Base-by-base conservation (phyloP, 2,329 filamentous ascomycete species). In the Talaromyces sp. region DNA sequence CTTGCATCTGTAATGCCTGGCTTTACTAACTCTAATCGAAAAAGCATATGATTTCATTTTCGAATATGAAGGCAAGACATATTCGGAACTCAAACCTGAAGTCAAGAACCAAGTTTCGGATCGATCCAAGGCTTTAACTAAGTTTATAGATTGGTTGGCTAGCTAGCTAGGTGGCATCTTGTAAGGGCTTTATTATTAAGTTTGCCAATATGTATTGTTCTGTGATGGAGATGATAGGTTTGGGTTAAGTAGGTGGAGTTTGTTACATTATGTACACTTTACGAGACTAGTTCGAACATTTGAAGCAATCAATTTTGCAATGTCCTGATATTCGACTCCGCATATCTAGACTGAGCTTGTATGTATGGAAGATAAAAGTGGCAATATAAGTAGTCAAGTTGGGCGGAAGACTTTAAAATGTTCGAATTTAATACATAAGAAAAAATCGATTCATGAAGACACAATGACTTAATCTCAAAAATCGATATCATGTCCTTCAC, bases 11-110 rank as follows among this genome's bases (percentile, higher is more conserved):
- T 3, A 9, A 50, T 27, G 47, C 5, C 13, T 27, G 47, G 11
- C 2, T 9, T 50, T 50, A 52, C 15, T 33, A 5, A 52, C 27
- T 11, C 33, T 19, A 8, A 6, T 13, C 15, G 25, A 35, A 15
- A 41, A 22, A 63, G 61, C 61, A 17, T 63, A 54, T 45, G 61
- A 63, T 45, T 39, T 50, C 11, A 63, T 63, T 10, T 56, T 63
- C 17, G 61, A 63, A 27, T 43, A 50, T 22, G 47, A 63, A 43
- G 61, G 49, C 13, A 54, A 43, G 61, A 63, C 49, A n/a, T 63
- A 63, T 33, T 49, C 47, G 2, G 61, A 63, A 41, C 27, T 63
- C 22, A n/a, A 31, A 15, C 47, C 61, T 47, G 47, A 63, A 13
- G 10, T 31, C n/a, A 63, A 63, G 39, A 62, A 62, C 13, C 41